Evolutionary conservation across 192 early-diverging fungal genomes (phyloP).

Genomic region (Coemansia sp.): DNA sequence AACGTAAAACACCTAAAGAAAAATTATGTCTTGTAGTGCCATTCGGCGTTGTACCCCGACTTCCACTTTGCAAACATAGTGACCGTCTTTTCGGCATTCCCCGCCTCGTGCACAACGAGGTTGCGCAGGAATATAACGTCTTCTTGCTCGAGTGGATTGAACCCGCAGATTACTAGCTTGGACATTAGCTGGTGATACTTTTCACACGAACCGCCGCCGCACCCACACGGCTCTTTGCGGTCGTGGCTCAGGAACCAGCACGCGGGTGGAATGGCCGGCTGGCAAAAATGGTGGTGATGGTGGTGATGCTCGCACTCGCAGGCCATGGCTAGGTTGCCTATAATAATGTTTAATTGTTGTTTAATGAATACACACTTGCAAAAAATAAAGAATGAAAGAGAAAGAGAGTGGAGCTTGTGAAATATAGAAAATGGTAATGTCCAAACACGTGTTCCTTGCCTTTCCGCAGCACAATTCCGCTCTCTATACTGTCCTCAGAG

Average conservation of each 20-base stretch:
- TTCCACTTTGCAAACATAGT: conserved; percentile 45
- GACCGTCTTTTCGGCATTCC: conserved; percentile 40
- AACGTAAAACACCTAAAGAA: neutral
- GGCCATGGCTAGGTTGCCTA: conserved; percentile 12
- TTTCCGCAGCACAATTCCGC: neutral
- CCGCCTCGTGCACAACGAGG: conserved; percentile 36
- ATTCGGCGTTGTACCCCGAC: conserved; percentile 34
- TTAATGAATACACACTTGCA: neutral
- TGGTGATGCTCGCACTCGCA: conserved; percentile 29
- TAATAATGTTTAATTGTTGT: neutral
- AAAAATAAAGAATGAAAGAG: conserved; percentile 3
- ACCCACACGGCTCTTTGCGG: conserved; percentile 46
- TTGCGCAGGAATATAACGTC: conserved; percentile 46
- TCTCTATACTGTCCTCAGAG: neutral
- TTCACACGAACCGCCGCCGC: conserved; percentile 38
- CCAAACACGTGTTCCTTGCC: neutral
- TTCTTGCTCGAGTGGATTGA: conserved; percentile 34
- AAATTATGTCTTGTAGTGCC: conserved; percentile 33
- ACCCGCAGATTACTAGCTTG: conserved; percentile 42
- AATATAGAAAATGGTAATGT: neutral
- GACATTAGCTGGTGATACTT: conserved; percentile 35
- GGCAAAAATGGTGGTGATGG: conserved; percentile 18
- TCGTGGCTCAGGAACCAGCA: conserved; percentile 50
- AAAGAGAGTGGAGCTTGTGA: neutral
- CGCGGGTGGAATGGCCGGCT: conserved; percentile 23